phyloP scores from a whole-genome alignment of 176 grass and related monocot genomes.

The Zizania latifolia region DNA sequence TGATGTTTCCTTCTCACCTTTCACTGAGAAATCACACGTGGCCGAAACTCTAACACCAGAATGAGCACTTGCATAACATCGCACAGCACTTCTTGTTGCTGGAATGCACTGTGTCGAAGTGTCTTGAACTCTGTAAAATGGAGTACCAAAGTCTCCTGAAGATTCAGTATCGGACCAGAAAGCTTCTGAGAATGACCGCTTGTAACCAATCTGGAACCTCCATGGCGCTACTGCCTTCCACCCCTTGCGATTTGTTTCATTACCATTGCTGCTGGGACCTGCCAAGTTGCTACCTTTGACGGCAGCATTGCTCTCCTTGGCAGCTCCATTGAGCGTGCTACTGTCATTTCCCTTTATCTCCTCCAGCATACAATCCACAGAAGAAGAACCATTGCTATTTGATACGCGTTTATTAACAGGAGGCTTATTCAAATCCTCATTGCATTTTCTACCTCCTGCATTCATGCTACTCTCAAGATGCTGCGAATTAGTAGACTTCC shows the following conservation, averaged over 20 bases:
- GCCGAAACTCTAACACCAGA: slow-evolving; percentile 57
- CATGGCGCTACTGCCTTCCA: slow-evolving; percentile 53
- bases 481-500: neutral
- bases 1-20: slow-evolving; percentile 14
- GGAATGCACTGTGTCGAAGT: slow-evolving; percentile 23
- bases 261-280: neutral
- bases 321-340: neutral
- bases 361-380: slow-evolving; percentile 2
- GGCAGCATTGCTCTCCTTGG: neutral
- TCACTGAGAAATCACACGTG: slow-evolving; percentile 23
- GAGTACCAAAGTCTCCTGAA: neutral
- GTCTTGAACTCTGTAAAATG: neutral
- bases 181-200: slow-evolving; percentile 46
- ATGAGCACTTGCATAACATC: slow-evolving; percentile 40
- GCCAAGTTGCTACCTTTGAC: slow-evolving; percentile 24
- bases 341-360: neutral
- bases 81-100: slow-evolving; percentile 39
- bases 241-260: slow-evolving; percentile 26
- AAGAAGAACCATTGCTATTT: slow-evolving; percentile 22
- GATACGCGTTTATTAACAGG: neutral
- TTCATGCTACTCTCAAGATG: neutral
- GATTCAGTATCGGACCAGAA: slow-evolving; percentile 9
- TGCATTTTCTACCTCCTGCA: neutral
- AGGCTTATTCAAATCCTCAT: neutral
- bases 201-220: slow-evolving; percentile 67